These are phyloP conservation scores for Hemileccinum rubropunctum DNA, from an alignment of 768 basidiomycete genomes.

Conservation along the genomic window DNA sequence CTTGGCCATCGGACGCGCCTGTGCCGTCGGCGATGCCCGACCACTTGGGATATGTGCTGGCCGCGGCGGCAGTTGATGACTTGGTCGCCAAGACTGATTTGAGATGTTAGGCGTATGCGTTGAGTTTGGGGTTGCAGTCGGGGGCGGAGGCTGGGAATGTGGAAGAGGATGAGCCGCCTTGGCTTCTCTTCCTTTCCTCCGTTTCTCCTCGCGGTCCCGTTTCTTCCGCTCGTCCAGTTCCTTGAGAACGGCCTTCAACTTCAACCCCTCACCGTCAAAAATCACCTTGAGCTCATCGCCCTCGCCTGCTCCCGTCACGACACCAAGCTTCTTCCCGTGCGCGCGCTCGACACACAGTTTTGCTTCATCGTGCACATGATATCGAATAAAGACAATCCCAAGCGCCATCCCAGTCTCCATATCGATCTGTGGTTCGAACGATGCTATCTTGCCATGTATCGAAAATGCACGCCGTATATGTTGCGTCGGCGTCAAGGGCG, in stretches of 20 bases:
- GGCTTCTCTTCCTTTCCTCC: conserved; percentile 37
- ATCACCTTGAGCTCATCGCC: conserved; percentile 72
- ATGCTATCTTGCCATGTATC: conserved; percentile 55
- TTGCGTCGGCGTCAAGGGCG: conserved; percentile 64
- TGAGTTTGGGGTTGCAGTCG: conserved; percentile 28
- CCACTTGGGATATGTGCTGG: conserved; percentile 25
- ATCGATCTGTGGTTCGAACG: conserved; percentile 79
- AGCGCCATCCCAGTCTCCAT: conserved; percentile 75
- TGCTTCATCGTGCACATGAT: conserved; percentile 62
- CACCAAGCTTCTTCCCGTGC: conserved; percentile 60
- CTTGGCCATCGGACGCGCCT: conserved; percentile 28
- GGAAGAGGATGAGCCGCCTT: conserved; percentile 16
- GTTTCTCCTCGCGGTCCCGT: conserved; percentile 47
- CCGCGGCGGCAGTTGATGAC: conserved; percentile 29
- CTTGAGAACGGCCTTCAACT: conserved; percentile 61
- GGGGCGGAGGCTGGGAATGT: conserved; percentile 11
- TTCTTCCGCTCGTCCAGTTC: conserved; percentile 55
- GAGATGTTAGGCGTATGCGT: conserved; percentile 23
- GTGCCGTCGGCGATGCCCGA: conserved; percentile 26
- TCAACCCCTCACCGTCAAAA: conserved; percentile 72
- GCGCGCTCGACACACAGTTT: conserved; percentile 60
- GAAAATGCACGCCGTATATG: conserved; percentile 66
- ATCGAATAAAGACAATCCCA: conserved; percentile 79
- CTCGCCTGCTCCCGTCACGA: conserved; percentile 39
- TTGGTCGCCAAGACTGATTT: conserved; percentile 21